These are phyloP conservation scores for Verticillium longisporum DNA, from an alignment of 2,329 filamentous ascomycete species.

Conservation along the genomic window DNA sequence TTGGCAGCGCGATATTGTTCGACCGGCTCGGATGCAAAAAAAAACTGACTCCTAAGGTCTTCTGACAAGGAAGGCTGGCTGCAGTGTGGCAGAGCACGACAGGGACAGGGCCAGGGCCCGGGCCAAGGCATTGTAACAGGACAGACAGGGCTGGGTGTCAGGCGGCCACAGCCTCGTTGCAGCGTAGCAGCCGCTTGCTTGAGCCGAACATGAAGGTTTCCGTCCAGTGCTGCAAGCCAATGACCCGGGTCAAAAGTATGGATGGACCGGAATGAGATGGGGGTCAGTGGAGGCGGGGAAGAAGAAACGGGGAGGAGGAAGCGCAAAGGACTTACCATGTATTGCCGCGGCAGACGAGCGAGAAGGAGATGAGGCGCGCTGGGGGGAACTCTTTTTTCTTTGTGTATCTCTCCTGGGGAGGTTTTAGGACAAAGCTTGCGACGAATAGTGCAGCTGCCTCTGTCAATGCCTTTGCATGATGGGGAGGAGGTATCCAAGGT, in stretches of 20 bases:
- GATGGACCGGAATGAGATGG: neutral
- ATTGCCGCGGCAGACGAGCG: neutral
- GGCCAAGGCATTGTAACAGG: neutral
- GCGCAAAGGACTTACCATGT: neutral
- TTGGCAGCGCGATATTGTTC: no score
- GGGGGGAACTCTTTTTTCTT: neutral
- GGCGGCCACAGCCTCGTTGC: neutral
- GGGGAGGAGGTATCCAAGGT: no score
- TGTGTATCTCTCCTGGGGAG: neutral
- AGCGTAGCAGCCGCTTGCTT: neutral
- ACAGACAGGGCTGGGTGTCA: neutral
- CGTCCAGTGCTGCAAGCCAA: neutral
- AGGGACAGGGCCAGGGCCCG: neutral
- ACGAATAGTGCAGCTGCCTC: neutral
- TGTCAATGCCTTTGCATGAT: neutral
- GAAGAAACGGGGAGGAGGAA: neutral
- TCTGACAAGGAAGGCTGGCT: neutral
- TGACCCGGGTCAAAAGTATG: neutral
- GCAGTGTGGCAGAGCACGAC: neutral
- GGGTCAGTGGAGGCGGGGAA: neutral
- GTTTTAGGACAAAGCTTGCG: neutral
- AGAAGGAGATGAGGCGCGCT: neutral
- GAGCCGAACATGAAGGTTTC: neutral
- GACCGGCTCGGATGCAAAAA: no score
- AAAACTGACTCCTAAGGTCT: no score